These are phyloP conservation scores for Herpetomonas tarakana DNA, from an alignment of 208 protist genomes.

Conservation along the genomic window DNA sequence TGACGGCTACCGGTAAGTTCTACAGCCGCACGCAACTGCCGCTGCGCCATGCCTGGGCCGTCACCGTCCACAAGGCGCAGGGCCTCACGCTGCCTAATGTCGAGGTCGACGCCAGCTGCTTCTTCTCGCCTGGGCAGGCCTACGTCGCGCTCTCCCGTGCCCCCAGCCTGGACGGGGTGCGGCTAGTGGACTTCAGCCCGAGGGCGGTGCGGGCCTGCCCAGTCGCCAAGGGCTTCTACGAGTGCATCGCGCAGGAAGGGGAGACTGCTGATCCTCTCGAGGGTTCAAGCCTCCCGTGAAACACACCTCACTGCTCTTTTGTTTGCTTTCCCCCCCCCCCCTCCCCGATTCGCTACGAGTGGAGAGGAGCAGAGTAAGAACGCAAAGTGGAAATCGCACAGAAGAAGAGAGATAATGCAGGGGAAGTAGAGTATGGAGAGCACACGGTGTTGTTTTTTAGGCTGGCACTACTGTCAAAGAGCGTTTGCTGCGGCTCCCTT, in stretches of 20 bases:
- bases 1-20: background rate
- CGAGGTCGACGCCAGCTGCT: constrained; percentile 53
- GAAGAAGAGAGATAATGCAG: too few relatives aligned
- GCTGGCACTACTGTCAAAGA: too few relatives aligned
- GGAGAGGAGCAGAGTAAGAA: too few relatives aligned
- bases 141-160: constrained; percentile 78
- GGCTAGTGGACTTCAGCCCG: constrained; percentile 38
- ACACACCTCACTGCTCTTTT: too few relatives aligned
- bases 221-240: constrained; percentile 46
- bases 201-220: constrained; percentile 36
- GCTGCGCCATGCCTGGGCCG: constrained; percentile 91
- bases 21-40: constrained; percentile 72
- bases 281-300: background rate
- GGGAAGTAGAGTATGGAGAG: too few relatives aligned
- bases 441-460: too few relatives aligned
- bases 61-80: constrained; percentile 96
- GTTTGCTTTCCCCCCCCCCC: too few relatives aligned
- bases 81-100: constrained; percentile 76
- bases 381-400: too few relatives aligned
- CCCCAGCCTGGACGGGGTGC: constrained; percentile 40
- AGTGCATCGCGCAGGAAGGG: constrained; percentile 29
- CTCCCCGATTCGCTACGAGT: too few relatives aligned
- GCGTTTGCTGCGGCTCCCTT: too few relatives aligned
- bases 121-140: constrained; percentile 61
- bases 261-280: background rate